phyloP scores from a whole-genome alignment of 2,329 filamentous ascomycete species.

The Fusarium cyanostomum region DNA sequence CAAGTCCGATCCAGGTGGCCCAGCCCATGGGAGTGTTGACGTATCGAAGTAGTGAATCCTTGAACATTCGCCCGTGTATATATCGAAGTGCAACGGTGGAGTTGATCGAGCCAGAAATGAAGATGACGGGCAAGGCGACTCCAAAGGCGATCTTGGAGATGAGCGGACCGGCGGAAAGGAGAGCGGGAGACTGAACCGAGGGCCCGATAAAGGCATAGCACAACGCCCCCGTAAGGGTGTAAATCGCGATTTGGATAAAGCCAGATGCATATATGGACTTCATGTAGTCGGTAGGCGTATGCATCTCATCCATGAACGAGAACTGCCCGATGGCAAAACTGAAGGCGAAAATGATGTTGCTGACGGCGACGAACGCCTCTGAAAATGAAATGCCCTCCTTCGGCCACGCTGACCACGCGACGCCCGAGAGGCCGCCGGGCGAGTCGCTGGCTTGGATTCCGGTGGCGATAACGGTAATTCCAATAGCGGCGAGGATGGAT shows the following conservation, averaged over 20 bases:
- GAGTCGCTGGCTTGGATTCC: slow-evolving; percentile 55
- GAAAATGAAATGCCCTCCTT: slow-evolving; percentile 57
- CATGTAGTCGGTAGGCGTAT: slow-evolving; percentile 41
- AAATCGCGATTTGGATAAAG: slow-evolving; percentile 68
- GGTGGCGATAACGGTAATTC: slow-evolving; percentile 73
- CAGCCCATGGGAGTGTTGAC: slow-evolving; percentile 31
- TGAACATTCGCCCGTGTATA: slow-evolving; percentile 34
- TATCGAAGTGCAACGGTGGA: slow-evolving; percentile 33
- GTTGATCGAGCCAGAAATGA: slow-evolving; percentile 38
- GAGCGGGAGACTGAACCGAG: slow-evolving; percentile 70
- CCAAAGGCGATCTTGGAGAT: slow-evolving; percentile 76
- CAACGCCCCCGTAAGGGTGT: slow-evolving; percentile 71
- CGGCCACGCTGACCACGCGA: slow-evolving; percentile 57
- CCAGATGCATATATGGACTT: slow-evolving; percentile 71
- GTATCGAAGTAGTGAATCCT: slow-evolving; percentile 30
- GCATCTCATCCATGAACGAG: slow-evolving; percentile 39
- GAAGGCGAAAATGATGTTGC: slow-evolving; percentile 61
- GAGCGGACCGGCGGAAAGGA: slow-evolving; percentile 68
- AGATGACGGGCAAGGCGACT: slow-evolving; percentile 67
- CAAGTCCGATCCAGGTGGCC: slow-evolving; percentile 30
- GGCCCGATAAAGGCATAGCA: slow-evolving; percentile 76
- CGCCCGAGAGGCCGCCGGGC: slow-evolving; percentile 44
- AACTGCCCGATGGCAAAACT: slow-evolving; percentile 37
- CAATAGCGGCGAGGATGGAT: slow-evolving; percentile 63
- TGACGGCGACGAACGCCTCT: slow-evolving; percentile 67